Evolutionary conservation across 306 rosid genomes (phyloP).

Genomic region (Cicer cuneatum): DNA sequence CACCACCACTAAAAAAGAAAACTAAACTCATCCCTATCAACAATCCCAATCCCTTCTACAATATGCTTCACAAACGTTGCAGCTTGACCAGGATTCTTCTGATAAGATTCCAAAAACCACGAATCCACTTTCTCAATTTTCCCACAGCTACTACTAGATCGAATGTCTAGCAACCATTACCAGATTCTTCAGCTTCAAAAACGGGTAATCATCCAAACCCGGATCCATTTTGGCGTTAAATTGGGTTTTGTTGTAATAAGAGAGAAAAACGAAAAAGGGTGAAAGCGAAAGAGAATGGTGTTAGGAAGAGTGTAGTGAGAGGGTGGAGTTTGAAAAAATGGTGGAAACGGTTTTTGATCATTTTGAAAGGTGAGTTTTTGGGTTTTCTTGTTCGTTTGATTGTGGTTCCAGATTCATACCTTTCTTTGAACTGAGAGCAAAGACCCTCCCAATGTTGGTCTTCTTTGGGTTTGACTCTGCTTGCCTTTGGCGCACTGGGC

Average conservation of each 20-base stretch:
- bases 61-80: conserved; percentile 78
- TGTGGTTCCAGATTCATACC: conserved; percentile 72
- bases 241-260: conserved; percentile 56
- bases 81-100: conserved; percentile 92
- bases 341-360: too few relatives aligned
- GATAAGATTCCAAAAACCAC: conserved; percentile 93
- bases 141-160: conserved; percentile 75
- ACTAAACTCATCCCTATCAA: conserved; percentile 64
- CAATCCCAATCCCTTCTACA: conserved; percentile 62
- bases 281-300: too few relatives aligned
- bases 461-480: too few relatives aligned
- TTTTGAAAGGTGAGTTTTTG: too few relatives aligned
- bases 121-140: conserved; percentile 85
- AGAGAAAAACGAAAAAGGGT: conserved; percentile 59
- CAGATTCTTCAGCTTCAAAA: conserved; percentile 71
- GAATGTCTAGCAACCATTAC: conserved; percentile 98
- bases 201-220: conserved; percentile 58
- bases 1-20: conserved; percentile 93
- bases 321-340: too few relatives aligned
- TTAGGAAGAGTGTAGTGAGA: too few relatives aligned
- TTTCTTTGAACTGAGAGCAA: too few relatives aligned
- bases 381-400: conserved; percentile 55
- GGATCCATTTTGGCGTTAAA: conserved; percentile 41
- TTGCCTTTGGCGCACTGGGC: too few relatives aligned
- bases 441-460: too few relatives aligned